phyloP scores from a whole-genome alignment of 2,329 filamentous ascomycete species.

The Incumbomyces delicatus region DNA sequence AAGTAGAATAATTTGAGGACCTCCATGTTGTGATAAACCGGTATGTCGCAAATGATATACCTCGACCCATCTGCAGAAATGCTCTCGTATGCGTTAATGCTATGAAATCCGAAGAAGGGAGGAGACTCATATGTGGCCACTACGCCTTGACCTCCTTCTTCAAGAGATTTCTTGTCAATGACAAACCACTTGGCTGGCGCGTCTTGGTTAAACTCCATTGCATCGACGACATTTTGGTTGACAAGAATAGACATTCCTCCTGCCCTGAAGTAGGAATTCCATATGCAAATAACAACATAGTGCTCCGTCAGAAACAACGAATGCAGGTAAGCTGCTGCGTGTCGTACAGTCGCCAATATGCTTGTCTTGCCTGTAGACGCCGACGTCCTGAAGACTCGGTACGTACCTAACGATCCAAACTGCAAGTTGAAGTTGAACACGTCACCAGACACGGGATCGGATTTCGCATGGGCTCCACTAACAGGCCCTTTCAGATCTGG shows the following conservation, averaged over 20 bases:
- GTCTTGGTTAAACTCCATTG: constrained; percentile 53
- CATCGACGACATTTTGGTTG: constrained; percentile 58
- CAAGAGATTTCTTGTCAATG: constrained; percentile 48
- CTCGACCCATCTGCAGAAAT: constrained; percentile 29
- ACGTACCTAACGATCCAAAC: constrained; percentile 43
- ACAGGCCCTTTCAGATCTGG: constrained; percentile 57
- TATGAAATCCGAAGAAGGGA: constrained; percentile 70
- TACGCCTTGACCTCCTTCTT: constrained; percentile 48
- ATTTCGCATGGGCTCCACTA: constrained; percentile 61
- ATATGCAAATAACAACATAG: constrained; percentile 65
- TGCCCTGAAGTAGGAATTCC: constrained; percentile 51
- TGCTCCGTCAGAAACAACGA: constrained; percentile 65
- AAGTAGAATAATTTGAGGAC: constrained; percentile 61
- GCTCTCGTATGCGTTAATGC: constrained; percentile 67
- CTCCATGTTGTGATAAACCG: constrained; percentile 54
- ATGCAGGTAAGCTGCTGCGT: constrained; percentile 64
- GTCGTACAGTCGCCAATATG: constrained; percentile 58
- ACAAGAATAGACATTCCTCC: constrained; percentile 53
- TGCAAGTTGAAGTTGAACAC: constrained; percentile 75
- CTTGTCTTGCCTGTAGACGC: constrained; percentile 55
- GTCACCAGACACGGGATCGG: constrained; percentile 63
- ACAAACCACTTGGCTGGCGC: constrained; percentile 61
- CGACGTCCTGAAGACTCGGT: constrained; percentile 60
- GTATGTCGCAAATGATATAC: constrained; percentile 56
- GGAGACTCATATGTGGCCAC: constrained; percentile 59